Percentiles rank a stretch among this genome's conserved stretches.
Evolutionary conservation across 1,284 basidiomycete species (phyloP).

Genomic region (Amylostereum areolatum): DNA sequence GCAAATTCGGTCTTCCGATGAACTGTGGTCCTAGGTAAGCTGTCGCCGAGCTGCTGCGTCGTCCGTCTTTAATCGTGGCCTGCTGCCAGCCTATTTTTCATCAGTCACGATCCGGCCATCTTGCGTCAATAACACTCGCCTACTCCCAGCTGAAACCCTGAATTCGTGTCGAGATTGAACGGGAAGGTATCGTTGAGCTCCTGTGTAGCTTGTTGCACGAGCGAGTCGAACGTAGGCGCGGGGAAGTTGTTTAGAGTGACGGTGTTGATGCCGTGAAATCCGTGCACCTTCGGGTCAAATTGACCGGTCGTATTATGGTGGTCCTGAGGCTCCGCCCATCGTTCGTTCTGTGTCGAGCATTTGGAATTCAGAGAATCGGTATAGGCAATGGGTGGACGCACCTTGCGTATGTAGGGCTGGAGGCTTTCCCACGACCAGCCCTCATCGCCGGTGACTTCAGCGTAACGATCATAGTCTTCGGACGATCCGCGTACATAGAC

Average conservation of each 20-base stretch:
- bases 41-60: too few relatives aligned
- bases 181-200: constrained; percentile 16
- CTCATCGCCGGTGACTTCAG: neutral
- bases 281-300: neutral
- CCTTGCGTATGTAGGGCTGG: neutral
- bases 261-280: neutral
- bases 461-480: constrained; percentile 1
- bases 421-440: constrained; percentile 1
- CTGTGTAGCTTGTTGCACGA: constrained; percentile 1
- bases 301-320: neutral
- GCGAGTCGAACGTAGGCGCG: too few relatives aligned
- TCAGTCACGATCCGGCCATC: too few relatives aligned
- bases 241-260: neutral
- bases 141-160: constrained; percentile 23
- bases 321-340: neutral
- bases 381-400: neutral
- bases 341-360: neutral
- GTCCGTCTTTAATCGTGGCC: neutral
- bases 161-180: constrained; percentile 23
- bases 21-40: constrained; percentile 15
- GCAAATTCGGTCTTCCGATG: constrained; percentile 18
- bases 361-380: neutral
- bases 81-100: constrained; percentile 12
- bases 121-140: constrained; percentile 10
- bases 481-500: neutral